Base-by-base conservation (phyloP, 306 rosid species). In the Malus sieversii region DNA sequence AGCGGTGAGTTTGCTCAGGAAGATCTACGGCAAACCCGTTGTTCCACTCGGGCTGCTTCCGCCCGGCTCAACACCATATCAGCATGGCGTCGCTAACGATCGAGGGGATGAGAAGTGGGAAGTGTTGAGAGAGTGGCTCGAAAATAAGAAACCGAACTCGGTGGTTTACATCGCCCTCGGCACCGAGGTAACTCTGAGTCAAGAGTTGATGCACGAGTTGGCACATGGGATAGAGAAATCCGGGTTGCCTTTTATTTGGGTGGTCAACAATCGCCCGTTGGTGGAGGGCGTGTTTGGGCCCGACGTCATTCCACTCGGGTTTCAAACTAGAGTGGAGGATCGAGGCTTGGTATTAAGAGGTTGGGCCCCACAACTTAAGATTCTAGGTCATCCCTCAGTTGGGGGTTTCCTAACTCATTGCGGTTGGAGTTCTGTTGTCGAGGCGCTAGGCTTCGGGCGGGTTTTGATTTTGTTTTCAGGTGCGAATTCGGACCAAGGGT, bases 181-280 rank as follows among this genome's bases (percentile, higher is more conserved):
- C 1, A 57, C 84, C 0, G 84, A 81, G 70, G 57, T 76, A 38
- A 77, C 78, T 35, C 53, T 72, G 42, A 71, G 52, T 59, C 65
- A 1, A 1, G 78, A 81, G 1, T 2, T 35, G 16, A 57, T 55
- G 58, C 73, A 65, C 55, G 80, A 81, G 80, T 65, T 81, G 13
- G 84, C 84, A 0, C 13, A 13, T 40, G 84, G 84, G 35, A 44
- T 81, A 15, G 80, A 81, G 55, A 81, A 71, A 57, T 70, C 84
- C 11, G 70, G 77, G 62, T 32, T 70, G 29, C 61, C 70, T 0
- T 81, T 80, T 55, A 29, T 80, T 9, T 80, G 84, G 80, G 84
- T 80, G 27, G 20, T 80, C 19, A 51, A 75, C 4, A 42, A 51
- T 23, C 76, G 67, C 4, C 64, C 48, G 4, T 19, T 48, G 5